These are phyloP conservation scores for Trichoderma atrobrunneum DNA, from an alignment of 2,329 filamentous ascomycete genomes.

Conservation along the genomic window DNA sequence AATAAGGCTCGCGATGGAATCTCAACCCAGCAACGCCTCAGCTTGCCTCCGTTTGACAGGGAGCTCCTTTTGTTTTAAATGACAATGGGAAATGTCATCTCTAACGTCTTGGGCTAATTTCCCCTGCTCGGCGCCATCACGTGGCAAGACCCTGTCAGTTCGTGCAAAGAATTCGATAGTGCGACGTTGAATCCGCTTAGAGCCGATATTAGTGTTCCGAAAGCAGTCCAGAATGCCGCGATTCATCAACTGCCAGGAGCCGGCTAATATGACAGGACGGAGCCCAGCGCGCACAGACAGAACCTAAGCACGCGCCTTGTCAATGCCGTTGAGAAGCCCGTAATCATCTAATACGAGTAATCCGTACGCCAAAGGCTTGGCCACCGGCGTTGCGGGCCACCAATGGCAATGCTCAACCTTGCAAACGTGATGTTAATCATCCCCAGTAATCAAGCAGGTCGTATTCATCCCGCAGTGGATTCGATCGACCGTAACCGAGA, in stretches of 20 bases:
- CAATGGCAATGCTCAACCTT: neutral
- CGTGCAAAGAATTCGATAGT: slow-evolving; percentile 11
- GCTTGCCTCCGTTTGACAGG: neutral
- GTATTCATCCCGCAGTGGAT: neutral
- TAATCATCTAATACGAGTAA: neutral
- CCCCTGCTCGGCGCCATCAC: slow-evolving; percentile 4
- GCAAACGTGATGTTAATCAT: neutral
- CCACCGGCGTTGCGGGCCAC: neutral
- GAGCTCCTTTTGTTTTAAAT: slow-evolving; percentile 12
- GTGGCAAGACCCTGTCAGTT: slow-evolving; percentile 8
- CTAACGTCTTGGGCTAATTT: neutral
- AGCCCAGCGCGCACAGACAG: neutral
- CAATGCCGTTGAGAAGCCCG: neutral
- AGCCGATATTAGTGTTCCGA: slow-evolving; percentile 8
- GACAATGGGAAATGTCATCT: neutral
- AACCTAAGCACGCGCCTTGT: neutral
- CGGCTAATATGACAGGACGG: neutral
- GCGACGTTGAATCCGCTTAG: slow-evolving; percentile 9
- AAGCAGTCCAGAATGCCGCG: neutral
- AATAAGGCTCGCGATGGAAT: neutral
- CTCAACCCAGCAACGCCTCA: neutral
- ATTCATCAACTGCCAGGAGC: neutral
- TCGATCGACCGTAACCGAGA: neutral
- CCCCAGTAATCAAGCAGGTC: neutral
- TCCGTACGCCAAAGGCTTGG: neutral